phyloP scores from a whole-genome alignment of 306 rosid genomes.

The Inga oerstediana region DNA sequence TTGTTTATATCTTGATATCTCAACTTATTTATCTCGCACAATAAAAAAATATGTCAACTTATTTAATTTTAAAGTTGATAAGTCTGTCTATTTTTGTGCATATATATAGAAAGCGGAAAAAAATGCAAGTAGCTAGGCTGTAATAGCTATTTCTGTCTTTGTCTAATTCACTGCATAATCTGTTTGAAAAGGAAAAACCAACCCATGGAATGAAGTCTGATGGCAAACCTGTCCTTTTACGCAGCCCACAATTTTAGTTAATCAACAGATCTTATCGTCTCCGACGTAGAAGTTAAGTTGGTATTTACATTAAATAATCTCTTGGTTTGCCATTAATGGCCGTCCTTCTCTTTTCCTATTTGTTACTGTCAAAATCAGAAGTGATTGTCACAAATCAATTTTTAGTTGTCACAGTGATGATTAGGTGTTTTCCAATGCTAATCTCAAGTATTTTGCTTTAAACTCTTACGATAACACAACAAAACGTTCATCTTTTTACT shows the following conservation, averaged over 20 bases:
- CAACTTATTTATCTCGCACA: not conserved
- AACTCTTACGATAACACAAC: slow-evolving; percentile 14
- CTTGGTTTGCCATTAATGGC: not conserved
- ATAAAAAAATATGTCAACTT: not conserved
- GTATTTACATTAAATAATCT: not conserved
- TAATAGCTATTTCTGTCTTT: not conserved
- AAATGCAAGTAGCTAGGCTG: not conserved
- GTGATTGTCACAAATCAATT: slow-evolving; percentile 35
- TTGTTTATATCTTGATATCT: not conserved
- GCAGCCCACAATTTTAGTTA: slow-evolving; percentile 9
- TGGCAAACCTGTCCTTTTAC: slow-evolving; percentile 10
- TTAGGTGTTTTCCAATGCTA: slow-evolving; percentile 12
- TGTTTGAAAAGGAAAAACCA: slow-evolving; percentile 15
- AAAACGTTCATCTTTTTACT: slow-evolving; percentile 17
- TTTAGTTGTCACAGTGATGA: slow-evolving; percentile 35
- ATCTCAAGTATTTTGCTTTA: slow-evolving; percentile 15
- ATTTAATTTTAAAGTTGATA: not conserved
- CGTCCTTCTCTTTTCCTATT: not conserved
- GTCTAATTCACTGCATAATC: slow-evolving; percentile 22
- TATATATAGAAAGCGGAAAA: not conserved
- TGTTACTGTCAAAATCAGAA: not conserved
- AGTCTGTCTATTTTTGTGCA: not conserved
- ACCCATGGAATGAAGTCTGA: not conserved
- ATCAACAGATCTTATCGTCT: slow-evolving; percentile 5
- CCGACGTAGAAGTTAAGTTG: not conserved